Conservation (phyloP, 2,329 filamentous ascomycete species). For the Ascosphaera aggregata region DNA sequence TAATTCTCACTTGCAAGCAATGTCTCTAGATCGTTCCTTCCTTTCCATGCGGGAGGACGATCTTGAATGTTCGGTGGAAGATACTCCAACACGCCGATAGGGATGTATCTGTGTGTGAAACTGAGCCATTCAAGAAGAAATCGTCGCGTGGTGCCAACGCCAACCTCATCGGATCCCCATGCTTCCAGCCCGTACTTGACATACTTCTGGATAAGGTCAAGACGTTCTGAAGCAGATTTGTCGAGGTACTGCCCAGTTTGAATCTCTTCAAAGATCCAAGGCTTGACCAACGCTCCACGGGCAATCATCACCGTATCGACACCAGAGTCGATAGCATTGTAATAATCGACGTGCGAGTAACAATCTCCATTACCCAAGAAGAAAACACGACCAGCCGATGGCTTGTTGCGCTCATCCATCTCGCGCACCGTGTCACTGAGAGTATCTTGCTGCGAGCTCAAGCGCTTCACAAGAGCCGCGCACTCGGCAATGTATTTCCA, state of each 20-base stretch:
- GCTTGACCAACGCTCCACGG: slow-evolving; percentile 90
- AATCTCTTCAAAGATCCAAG: slow-evolving; percentile 97
- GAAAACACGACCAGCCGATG: slow-evolving; percentile 51
- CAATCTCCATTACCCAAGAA: slow-evolving; percentile 95
- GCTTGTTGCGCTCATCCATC: slow-evolving; percentile 48
- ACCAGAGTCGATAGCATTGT: slow-evolving; percentile 45
- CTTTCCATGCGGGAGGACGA: slow-evolving; percentile 59
- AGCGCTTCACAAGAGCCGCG: slow-evolving; percentile 56
- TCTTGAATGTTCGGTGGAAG: slow-evolving; percentile 79
- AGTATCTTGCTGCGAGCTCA: slow-evolving; percentile 44
- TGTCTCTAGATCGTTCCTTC: slow-evolving; percentile 83
- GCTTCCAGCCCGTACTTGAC: slow-evolving; percentile 73
- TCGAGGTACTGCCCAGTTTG: slow-evolving; percentile 79
- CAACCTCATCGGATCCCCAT: slow-evolving; percentile 91
- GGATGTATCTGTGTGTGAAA: slow-evolving; percentile 81
- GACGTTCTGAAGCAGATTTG: slow-evolving; percentile 72
- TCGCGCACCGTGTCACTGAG: slow-evolving; percentile 56
- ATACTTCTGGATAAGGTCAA: slow-evolving; percentile 73
- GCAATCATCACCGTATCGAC: slow-evolving; percentile 95
- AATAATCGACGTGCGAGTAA: slow-evolving; percentile 80
- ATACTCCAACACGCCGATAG: slow-evolving; percentile 67
- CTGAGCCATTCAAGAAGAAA: slow-evolving; percentile 93
- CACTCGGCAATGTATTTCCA: slow-evolving; percentile 90
- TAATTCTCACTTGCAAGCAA: slow-evolving; percentile 76
- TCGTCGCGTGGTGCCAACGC: slow-evolving; percentile 68